Evolutionary conservation across 306 rosid species (phyloP).

Genomic region (Cercis canadensis): DNA sequence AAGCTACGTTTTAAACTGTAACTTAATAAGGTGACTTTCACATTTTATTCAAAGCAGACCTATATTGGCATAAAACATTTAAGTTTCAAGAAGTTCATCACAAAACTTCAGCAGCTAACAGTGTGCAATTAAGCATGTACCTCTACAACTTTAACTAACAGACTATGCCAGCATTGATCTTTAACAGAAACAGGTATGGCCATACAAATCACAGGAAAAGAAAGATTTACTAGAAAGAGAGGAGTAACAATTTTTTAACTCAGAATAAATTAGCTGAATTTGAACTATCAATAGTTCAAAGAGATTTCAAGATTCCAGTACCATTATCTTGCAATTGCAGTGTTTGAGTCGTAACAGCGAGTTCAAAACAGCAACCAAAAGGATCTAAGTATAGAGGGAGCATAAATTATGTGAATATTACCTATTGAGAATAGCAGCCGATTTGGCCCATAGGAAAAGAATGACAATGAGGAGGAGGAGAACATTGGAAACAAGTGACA

Average conservation of each 20-base stretch:
- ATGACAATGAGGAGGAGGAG: constrained; percentile 83
- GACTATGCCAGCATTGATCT: constrained; percentile 15
- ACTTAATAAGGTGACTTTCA: too few species aligned
- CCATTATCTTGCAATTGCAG: too few species aligned
- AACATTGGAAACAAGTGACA: constrained; percentile 87
- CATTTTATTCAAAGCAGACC: neutral
- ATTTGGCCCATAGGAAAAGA: constrained; percentile 95
- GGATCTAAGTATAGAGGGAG: constrained; percentile 33
- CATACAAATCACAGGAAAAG: neutral
- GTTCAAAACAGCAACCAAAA: constrained; percentile 16
- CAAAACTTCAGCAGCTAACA: neutral
- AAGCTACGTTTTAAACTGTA: too few species aligned
- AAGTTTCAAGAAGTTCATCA: constrained; percentile 5
- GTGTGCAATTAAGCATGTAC: neutral
- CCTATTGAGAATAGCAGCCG: constrained; percentile 96
- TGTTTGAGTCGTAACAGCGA: too few species aligned
- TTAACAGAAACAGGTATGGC: constrained; percentile 22
- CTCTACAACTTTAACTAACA: constrained; percentile 10
- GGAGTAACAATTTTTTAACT: constrained; percentile 19
- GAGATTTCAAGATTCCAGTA: neutral
- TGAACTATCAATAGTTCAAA: constrained; percentile 10
- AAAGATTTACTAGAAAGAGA: neutral
- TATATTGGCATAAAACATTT: constrained; percentile 14
- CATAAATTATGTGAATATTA: constrained; percentile 29
- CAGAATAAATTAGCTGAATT: constrained; percentile 14